Evolutionary conservation across 2,329 filamentous ascomycete genomes (phyloP), one percentile per base, ranked within the genome.

Genomic region (Ceratocystis eucalypticola): DNA sequence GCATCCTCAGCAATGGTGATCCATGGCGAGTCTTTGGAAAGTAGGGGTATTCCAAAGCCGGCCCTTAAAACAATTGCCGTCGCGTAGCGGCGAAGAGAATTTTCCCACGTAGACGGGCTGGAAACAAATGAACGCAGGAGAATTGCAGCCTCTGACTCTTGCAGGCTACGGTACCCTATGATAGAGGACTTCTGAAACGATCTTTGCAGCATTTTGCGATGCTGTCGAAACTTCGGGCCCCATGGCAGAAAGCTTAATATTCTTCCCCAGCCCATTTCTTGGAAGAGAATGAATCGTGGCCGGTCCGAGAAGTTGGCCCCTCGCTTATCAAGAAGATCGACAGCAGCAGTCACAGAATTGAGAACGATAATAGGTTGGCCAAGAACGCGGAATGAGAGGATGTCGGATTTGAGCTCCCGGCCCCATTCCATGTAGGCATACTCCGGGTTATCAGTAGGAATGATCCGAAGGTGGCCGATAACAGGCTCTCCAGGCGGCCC

Each of bases 341-440:
- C 77, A 0, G 76, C 77, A 1, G 76, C 75, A 53, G 76, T 74
- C 0, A 76, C 77, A 0, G 77, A 78, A 0, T 76, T 77, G 1
- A 79, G 71, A 6, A 78, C 70, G 63, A 79, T 76, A 6, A 77
- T 78, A 0, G 76, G 75, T 0, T 75, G 77, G 2, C 76, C 75
- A 0, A 76, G 76, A 28, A 78, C 71, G 64, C 77, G 76, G 15
- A 78, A 74, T 67, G 76, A 77, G 15, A 78, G 75, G 0, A 78
- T 75, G 61, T 78, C 76, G 55, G 76, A 74, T 1, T 84, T 74
- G 88, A 88, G 75, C 88, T 74, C 67, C 12, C 71, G 67, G 1
- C 71, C 72, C 72, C 72, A 73, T 48, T 67, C 66, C 67, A 73
- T 72, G 65, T 74, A 75, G 4, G 70, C 70, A 59, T 72, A 71